These are phyloP conservation scores for Arabidopsis lyrata DNA, from an alignment of 441 rosid genomes.

Conservation along the genomic window DNA sequence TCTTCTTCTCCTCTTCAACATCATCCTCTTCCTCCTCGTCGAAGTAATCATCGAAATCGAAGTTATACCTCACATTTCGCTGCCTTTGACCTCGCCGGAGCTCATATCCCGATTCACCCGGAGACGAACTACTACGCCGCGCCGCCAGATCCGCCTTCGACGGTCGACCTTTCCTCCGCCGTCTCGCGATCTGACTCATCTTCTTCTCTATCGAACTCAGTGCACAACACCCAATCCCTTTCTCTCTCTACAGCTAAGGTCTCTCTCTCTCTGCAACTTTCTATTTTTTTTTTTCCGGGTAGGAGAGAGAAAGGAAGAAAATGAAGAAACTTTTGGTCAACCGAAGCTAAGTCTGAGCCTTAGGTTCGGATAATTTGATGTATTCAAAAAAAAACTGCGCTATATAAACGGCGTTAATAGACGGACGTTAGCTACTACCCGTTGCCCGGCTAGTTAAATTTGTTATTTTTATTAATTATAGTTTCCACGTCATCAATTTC, in stretches of 20 bases:
- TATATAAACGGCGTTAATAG: constrained; percentile 45
- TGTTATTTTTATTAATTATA: not conserved
- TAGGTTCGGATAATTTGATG: constrained; percentile 56
- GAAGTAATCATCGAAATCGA: constrained; percentile 81
- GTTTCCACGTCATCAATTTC: constrained; percentile 40
- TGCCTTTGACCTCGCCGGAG: constrained; percentile 79
- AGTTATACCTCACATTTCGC: constrained; percentile 81
- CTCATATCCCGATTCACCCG: constrained; percentile 48
- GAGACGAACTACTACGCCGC: constrained; percentile 43
- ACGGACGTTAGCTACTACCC: constrained; percentile 60
- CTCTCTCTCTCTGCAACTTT: constrained; percentile 46
- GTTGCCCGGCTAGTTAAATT: constrained; percentile 51
- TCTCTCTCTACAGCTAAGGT: constrained; percentile 49
- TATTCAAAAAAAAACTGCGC: constrained; percentile 9
- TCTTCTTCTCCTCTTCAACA: constrained; percentile 59
- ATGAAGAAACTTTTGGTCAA: constrained; percentile 43
- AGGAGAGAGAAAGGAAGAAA: constrained; percentile 42
- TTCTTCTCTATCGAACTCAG: constrained; percentile 44
- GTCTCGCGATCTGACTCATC: constrained; percentile 90
- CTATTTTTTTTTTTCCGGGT: constrained; percentile 38
- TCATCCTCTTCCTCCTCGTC: constrained; percentile 75
- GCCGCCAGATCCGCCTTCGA: constrained; percentile 87
- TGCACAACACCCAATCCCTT: constrained; percentile 37
- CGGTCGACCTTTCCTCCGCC: constrained; percentile 96
- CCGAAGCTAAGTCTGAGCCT: constrained; percentile 55